These are phyloP conservation scores for Tricholoma sp. DNA, from an alignment of 768 basidiomycete genomes.

Conservation along the genomic window DNA sequence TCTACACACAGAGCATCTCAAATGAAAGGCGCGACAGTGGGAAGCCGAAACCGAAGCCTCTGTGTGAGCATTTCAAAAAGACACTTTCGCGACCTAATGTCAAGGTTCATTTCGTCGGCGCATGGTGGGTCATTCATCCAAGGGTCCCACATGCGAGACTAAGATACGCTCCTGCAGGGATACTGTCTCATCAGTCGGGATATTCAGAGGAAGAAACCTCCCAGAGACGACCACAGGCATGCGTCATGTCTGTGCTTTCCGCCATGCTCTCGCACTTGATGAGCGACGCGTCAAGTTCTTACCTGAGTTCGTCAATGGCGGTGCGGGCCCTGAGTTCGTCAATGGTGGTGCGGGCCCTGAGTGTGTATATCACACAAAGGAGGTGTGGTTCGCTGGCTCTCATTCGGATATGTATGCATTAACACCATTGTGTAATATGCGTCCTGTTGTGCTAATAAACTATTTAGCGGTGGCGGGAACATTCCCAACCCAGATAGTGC, in stretches of 20 bases:
- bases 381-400: not conserved
- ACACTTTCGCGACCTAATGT: not conserved
- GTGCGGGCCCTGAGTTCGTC: too few relatives aligned
- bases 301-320: not conserved
- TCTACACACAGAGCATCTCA: not conserved
- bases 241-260: not conserved
- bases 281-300: not conserved
- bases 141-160: too few relatives aligned
- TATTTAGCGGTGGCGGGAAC: too few relatives aligned
- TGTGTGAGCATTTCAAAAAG: not conserved
- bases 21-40: too few relatives aligned
- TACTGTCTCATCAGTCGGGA: not conserved
- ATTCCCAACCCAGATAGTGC: too few relatives aligned
- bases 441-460: too few relatives aligned
- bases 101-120: not conserved
- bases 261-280: not conserved
- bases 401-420: not conserved
- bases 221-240: not conserved
- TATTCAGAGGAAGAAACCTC: not conserved
- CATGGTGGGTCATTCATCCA: too few relatives aligned
- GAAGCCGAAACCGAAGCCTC: too few relatives aligned
- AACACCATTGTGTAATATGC: too few relatives aligned
- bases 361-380: too few relatives aligned
- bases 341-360: too few relatives aligned
- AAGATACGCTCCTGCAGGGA: too few relatives aligned